phyloP scores from a whole-genome alignment of 192 early-diverging fungal species.

The Dispira simplex region DNA sequence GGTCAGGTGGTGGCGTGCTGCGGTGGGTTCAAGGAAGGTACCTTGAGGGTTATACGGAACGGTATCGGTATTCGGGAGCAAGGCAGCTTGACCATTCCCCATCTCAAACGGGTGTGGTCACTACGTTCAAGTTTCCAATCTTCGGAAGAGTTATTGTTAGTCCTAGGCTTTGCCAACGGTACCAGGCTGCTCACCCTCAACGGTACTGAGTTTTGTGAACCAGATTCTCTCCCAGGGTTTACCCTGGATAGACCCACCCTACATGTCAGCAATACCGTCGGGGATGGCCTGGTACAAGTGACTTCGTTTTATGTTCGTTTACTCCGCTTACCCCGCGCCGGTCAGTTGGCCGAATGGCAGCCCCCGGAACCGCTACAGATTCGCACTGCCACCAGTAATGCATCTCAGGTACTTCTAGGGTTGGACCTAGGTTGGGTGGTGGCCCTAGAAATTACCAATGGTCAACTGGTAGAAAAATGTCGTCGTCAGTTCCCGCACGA shows the following conservation, averaged over 20 bases:
- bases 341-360: constrained; percentile 31
- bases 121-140: constrained; percentile 26
- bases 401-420: constrained; percentile 37
- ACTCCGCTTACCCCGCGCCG: constrained; percentile 19
- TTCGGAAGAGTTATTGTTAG: constrained; percentile 7
- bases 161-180: constrained; percentile 9
- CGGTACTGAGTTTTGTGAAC: constrained; percentile 16
- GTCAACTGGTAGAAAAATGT: constrained; percentile 16
- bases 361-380: constrained; percentile 35
- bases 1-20: constrained; percentile 76
- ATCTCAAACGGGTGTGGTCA: constrained; percentile 63
- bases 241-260: constrained; percentile 25
- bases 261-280: constrained; percentile 23
- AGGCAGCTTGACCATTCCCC: constrained; percentile 36
- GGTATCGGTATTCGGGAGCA: constrained; percentile 73
- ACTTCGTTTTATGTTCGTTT: constrained; percentile 33
- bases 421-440: constrained; percentile 33
- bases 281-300: constrained; percentile 44
- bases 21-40: constrained; percentile 55
- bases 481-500: constrained; percentile 39
- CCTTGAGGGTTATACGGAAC: constrained; percentile 68
- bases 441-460: constrained; percentile 35
- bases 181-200: constrained; percentile 15
- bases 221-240: constrained; percentile 24
- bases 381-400: constrained; percentile 20